Evolutionary conservation across 176 grass and related monocot species (phyloP), one percentile per base, ranked within the genome.

Genomic region (Luzula sylvatica): DNA sequence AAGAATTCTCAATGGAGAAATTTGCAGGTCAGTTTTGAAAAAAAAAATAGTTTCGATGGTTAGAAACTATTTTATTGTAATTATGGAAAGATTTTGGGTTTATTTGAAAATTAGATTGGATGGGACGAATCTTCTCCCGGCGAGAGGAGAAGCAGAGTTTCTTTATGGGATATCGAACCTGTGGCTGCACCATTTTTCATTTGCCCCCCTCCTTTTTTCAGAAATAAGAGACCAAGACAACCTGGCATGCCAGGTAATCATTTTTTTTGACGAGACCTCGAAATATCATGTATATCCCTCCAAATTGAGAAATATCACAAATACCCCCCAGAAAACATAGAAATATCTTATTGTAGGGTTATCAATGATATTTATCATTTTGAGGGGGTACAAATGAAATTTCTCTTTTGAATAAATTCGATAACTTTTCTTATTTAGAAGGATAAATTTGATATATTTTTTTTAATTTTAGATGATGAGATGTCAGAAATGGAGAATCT

Each of bases 401-500:
- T n/a, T n/a, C n/a, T 35, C 30, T 35, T 35, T 35, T 35, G 30
- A 35, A 35, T 7, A 35, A 7, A 35, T 7, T 16, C 26, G 20
- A 15, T 35, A 35, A 57, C 23, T 57, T 54, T 54, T 3, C 3
- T 20, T 35, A 35, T 35, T 35, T 35, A 7, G 9, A 35, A 35
- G 0, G 9, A 35, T 35, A 7, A 35, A 35, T 35, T 51, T 48
- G 26, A 56, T 45, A 4, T 28, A 38, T 46, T 19, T 68, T 14
- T 20, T 43, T 19, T 17, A n/a, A 30, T 66, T 83, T 38, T 72
- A 89, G 86, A 84, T 60, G 86, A 89, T 2, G 86, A 84, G 53
- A 76, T 80, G 25, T 89, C 75, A 2, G 86, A 89, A 80, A 84
- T 89, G 86, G 86, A 83, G 51, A 89, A 80, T 72, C 75, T 89